Evolutionary conservation across 1,284 basidiomycete species (phyloP), one percentile per base, ranked within the genome.

Genomic region (Anthracocystis panici-leucophaei): DNA sequence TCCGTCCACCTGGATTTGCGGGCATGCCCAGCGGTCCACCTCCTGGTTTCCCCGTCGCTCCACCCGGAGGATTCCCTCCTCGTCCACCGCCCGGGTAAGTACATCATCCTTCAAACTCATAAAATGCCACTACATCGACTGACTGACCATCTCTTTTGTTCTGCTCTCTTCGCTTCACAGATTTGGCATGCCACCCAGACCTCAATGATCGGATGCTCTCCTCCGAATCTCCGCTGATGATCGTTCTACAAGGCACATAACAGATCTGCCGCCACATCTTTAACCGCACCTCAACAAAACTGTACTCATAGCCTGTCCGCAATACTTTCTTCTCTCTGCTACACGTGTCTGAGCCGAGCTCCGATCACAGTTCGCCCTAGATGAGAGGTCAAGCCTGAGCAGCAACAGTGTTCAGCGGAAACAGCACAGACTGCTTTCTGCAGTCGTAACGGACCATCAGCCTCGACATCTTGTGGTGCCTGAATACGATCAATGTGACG

Each of bases 1-100:
- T 82, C 68, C 78, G 78, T 57, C 78, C 78, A 27, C 78, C 78
- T 16, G 80, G 80, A 5, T 80, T 80, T 57, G 59, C 64, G 8
- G 74, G 74, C 21, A 71, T 75, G 64, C 69, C 68, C 12, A 48
- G 51, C 20, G 67, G 67, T 21, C 73, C 72, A 21, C 74, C 74
- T 21, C 74, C 74, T 14, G 74, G 74, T 10, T 76, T 68, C 55
- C 62, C 68, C 6, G 67, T 63, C 5, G 46, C 67, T 9, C 64
- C 66, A 27, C 67, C 63, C 50, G 72, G 63, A 42, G 72, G 59
- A 1, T 70, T 65, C 52, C 66, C 72, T 56, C 63, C 66, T 16
- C 58, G 72, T n/a, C 66, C 66, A n/a, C 72, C 66, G 46, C 67
- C 73, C 46, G 73, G 64, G 59, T 66, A 69, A 56, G 58, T 65